Percentiles rank a stretch among this genome's conserved stretches.
Conservation (phyloP, 768 basidiomycete species). For the Serendipita sp. region DNA sequence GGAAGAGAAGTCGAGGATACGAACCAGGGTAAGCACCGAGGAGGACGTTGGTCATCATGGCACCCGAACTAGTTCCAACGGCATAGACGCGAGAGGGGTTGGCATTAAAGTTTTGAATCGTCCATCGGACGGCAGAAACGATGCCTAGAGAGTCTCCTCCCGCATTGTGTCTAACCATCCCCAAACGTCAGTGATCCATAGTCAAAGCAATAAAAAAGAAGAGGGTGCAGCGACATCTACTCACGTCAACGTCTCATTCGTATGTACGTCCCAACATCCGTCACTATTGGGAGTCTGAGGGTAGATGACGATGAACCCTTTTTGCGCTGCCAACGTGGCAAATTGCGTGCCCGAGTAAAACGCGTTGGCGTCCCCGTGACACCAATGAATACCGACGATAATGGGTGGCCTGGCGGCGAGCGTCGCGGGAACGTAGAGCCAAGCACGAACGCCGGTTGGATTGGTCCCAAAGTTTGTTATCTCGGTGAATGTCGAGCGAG, state of each 20-base stretch:
- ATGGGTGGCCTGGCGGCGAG: constrained; percentile 24
- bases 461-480: constrained; percentile 29
- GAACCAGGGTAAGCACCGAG: constrained; percentile 3
- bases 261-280: constrained; percentile 26
- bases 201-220: not conserved
- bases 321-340: constrained; percentile 31
- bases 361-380: constrained; percentile 34
- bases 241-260: constrained; percentile 30
- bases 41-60: constrained; percentile 6
- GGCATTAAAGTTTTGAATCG: constrained; percentile 32
- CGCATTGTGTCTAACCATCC: constrained; percentile 24
- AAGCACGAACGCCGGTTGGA: constrained; percentile 38
- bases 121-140: constrained; percentile 30
- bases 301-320: constrained; percentile 37
- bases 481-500: not conserved
- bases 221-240: not conserved
- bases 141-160: constrained; percentile 41
- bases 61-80: constrained; percentile 30
- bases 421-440: constrained; percentile 19
- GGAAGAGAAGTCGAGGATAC: not conserved
- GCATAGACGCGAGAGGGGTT: constrained; percentile 31
- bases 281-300: constrained; percentile 18
- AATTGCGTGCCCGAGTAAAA: constrained; percentile 34
- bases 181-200: no score
- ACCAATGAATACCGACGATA: constrained; percentile 33